These are phyloP conservation scores for Medakamo hakoo DNA, from an alignment of 139 green algal genomes.

Conservation along the genomic window DNA sequence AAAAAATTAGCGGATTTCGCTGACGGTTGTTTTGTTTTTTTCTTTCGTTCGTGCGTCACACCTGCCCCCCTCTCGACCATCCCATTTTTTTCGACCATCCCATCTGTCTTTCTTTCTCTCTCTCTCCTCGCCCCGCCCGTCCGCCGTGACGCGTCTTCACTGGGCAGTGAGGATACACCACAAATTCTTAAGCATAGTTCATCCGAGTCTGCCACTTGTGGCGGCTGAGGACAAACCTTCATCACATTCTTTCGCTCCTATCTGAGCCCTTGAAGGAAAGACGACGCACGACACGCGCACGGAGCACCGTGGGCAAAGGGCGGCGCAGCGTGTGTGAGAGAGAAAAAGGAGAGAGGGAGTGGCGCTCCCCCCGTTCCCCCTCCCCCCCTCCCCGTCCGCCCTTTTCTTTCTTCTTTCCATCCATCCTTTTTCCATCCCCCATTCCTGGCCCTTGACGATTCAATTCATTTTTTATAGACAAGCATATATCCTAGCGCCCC, in stretches of 20 bases:
- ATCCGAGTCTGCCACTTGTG: slow-evolving; percentile 17
- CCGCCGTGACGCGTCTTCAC: too few species aligned
- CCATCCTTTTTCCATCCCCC: not conserved
- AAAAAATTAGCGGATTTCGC: not conserved
- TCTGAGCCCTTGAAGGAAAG: slow-evolving; percentile 11
- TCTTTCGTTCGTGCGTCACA: too few species aligned
- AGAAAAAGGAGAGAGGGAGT: too few species aligned
- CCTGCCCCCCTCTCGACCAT: too few species aligned
- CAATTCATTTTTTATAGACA: slow-evolving; percentile 11
- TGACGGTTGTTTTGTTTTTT: not conserved
- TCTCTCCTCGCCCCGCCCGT: too few species aligned
- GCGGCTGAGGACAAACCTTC: slow-evolving; percentile 6
- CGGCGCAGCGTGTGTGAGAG: too few species aligned
- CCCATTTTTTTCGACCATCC: too few species aligned
- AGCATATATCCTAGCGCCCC: slow-evolving; percentile 26
- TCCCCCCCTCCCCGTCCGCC: too few species aligned
- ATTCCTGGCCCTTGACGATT: slow-evolving; percentile 7
- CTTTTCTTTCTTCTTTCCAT: not conserved
- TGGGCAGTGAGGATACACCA: too few species aligned
- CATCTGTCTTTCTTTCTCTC: too few species aligned
- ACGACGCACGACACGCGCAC: not conserved
- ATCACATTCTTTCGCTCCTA: slow-evolving; percentile 33
- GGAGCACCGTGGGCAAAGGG: too few species aligned
- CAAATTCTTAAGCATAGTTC: slow-evolving; percentile 39
- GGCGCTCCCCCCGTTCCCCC: too few species aligned